Conservation (phyloP, 1,284 basidiomycete species). For the Irpex lacteus region DNA sequence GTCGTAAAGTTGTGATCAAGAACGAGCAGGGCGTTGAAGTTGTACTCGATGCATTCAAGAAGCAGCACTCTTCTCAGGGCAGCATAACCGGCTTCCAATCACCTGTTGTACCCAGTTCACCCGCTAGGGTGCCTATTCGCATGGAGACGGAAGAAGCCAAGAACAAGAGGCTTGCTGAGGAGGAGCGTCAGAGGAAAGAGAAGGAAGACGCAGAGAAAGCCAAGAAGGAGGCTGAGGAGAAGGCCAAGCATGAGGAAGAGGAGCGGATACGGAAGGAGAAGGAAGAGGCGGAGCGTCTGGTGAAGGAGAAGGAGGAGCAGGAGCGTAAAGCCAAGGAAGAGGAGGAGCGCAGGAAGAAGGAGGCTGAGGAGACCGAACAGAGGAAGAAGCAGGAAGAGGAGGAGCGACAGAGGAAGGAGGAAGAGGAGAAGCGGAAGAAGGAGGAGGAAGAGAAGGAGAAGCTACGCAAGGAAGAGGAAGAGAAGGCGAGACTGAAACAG, state of each 20-base stretch:
- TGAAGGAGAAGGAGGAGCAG: slow-evolving; percentile 32
- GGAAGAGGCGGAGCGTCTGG: slow-evolving; percentile 34
- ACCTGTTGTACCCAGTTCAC: slow-evolving; percentile 39
- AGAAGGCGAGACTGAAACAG: slow-evolving; percentile 26
- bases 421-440: slow-evolving; percentile 21
- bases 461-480: slow-evolving; percentile 29
- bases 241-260: slow-evolving; percentile 35
- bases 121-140: slow-evolving; percentile 35
- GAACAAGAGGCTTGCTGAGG: slow-evolving; percentile 49
- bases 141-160: slow-evolving; percentile 49
- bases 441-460: slow-evolving; percentile 37
- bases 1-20: slow-evolving; percentile 49
- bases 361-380: slow-evolving; percentile 20
- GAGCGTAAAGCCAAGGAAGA: slow-evolving; percentile 26
- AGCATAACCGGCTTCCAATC: slow-evolving; percentile 23
- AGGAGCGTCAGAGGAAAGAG: slow-evolving; percentile 32
- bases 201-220: slow-evolving; percentile 31
- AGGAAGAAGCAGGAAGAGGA: slow-evolving; percentile 24
- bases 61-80: slow-evolving; percentile 29
- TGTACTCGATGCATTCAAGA: slow-evolving; percentile 50
- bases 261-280: slow-evolving; percentile 32
- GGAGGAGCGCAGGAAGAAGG: slow-evolving; percentile 25
- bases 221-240: slow-evolving; percentile 35
- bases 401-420: slow-evolving; percentile 27
- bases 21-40: slow-evolving; percentile 58